These are phyloP conservation scores for Trametes gibbosa DNA, from an alignment of 768 basidiomycete species.

Conservation along the genomic window DNA sequence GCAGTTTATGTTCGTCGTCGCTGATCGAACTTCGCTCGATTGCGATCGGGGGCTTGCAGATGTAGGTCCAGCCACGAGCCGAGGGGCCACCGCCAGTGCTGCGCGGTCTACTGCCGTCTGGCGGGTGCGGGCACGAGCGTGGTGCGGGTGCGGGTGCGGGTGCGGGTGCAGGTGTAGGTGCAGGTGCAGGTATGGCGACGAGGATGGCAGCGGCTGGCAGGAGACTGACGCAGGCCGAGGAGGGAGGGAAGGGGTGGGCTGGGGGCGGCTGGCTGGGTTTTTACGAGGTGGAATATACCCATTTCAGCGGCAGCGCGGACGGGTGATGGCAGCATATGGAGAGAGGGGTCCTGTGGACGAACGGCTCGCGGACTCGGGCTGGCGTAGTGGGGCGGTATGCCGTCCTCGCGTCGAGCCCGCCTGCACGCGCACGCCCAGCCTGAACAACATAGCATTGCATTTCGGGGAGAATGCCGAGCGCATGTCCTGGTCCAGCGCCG, in stretches of 20 bases:
- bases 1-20: constrained; percentile 17
- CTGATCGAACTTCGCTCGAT: constrained; percentile 17
- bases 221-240: neutral
- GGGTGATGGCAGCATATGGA: constrained; percentile 8
- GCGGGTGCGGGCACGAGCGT: neutral
- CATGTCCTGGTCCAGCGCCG: too few relatives aligned
- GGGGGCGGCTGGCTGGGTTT: constrained; percentile 2
- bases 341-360: neutral
- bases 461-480: neutral
- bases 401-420: too few relatives aligned
- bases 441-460: neutral
- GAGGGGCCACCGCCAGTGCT: neutral
- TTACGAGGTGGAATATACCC: constrained; percentile 8
- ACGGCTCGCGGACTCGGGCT: neutral
- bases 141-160: neutral
- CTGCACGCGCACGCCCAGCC: too few relatives aligned
- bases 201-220: neutral
- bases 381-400: too few relatives aligned
- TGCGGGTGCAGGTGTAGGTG: neutral
- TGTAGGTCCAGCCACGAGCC: constrained; percentile 21
- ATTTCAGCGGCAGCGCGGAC: neutral
- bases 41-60: constrained; percentile 13
- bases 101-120: neutral
- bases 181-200: neutral
- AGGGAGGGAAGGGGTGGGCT: neutral